Conservation (phyloP, 2,329 filamentous ascomycete genomes). For the Didymella sp. region DNA sequence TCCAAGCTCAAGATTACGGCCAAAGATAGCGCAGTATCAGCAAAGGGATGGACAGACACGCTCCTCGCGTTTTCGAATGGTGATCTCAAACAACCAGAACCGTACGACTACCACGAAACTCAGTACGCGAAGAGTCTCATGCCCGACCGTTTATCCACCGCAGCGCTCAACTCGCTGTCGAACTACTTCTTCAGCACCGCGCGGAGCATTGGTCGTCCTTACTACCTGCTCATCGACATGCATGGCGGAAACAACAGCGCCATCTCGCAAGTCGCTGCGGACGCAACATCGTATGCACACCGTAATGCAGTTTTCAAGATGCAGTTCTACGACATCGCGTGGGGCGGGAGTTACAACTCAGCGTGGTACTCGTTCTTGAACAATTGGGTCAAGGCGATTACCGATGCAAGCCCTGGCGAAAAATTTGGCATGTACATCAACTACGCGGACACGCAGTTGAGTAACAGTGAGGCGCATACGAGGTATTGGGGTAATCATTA, state of each 20-base stretch:
- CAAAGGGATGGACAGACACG: not conserved
- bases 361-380: not conserved
- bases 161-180: not conserved
- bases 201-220: not conserved
- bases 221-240: not conserved
- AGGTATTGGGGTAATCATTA: not conserved
- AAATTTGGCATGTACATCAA: not conserved
- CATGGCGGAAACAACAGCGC: not conserved
- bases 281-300: not conserved
- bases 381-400: not conserved
- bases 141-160: not conserved
- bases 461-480: not conserved
- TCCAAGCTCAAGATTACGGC: not conserved
- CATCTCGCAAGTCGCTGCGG: not conserved
- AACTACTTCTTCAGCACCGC: not conserved
- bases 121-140: not conserved
- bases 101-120: not conserved
- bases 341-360: not conserved
- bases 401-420: not conserved
- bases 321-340: not conserved
- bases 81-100: not conserved
- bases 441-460: not conserved
- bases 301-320: not conserved
- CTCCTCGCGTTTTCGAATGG: not conserved
- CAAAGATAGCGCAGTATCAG: not conserved